These are phyloP conservation scores for Fusarium miscanthi DNA, from an alignment of 2,329 filamentous ascomycete genomes.

Conservation along the genomic window DNA sequence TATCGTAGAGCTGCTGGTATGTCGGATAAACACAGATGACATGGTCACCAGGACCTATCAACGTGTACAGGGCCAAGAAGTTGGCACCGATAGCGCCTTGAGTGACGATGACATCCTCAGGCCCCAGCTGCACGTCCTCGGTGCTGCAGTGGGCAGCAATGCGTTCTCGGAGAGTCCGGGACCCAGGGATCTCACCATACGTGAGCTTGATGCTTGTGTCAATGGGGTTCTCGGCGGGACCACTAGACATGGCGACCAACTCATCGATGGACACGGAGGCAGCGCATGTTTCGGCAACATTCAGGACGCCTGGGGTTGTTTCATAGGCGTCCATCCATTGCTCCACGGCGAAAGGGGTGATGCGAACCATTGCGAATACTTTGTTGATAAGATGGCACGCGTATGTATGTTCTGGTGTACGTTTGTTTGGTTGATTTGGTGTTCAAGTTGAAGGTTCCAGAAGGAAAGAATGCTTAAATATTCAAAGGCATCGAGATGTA, in stretches of 20 bases:
- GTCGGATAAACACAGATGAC: constrained; percentile 89
- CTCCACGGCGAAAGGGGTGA: constrained; percentile 77
- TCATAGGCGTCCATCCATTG: constrained; percentile 74
- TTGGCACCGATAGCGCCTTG: constrained; percentile 86
- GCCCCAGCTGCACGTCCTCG: constrained; percentile 57
- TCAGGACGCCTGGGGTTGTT: constrained; percentile 66
- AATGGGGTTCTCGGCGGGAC: constrained; percentile 56
- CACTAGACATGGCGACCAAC: constrained; percentile 62
- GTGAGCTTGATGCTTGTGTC: constrained; percentile 68
- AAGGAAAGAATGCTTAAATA: neutral
- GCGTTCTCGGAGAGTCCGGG: constrained; percentile 69
- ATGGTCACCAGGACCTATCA: constrained; percentile 80
- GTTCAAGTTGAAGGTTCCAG: neutral
- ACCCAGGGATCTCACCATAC: constrained; percentile 80
- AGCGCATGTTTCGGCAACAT: constrained; percentile 84
- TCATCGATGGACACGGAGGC: constrained; percentile 80
- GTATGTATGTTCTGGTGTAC: neutral
- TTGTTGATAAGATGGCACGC: neutral
- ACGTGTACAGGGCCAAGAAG: constrained; percentile 77
- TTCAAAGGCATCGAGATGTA: neutral
- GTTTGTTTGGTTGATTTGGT: neutral
- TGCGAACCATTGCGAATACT: constrained; percentile 62
- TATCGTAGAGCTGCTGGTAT: constrained; percentile 84
- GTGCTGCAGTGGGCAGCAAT: constrained; percentile 74
- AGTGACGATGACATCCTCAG: constrained; percentile 78